These are phyloP conservation scores for Fusarium succisae DNA, from an alignment of 2,329 filamentous ascomycete species.

Conservation along the genomic window DNA sequence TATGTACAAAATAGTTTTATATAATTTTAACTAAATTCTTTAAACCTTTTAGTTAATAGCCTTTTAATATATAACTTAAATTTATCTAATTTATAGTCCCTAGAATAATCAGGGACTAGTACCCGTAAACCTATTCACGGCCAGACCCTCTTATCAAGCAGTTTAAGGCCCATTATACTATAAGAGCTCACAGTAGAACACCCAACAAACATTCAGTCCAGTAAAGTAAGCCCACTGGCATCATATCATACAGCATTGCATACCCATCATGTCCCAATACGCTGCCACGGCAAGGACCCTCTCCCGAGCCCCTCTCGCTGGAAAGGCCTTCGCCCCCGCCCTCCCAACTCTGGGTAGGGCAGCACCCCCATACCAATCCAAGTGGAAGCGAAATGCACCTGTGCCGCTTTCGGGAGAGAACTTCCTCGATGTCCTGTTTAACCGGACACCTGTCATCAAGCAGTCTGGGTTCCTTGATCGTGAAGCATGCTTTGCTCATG, in stretches of 20 bases:
- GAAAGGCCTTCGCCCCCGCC: background rate
- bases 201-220: too few relatives aligned
- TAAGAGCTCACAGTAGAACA: background rate
- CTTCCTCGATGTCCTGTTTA: background rate
- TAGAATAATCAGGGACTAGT: background rate
- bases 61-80: too few relatives aligned
- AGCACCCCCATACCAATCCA: background rate
- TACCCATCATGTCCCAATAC: background rate
- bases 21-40: too few relatives aligned
- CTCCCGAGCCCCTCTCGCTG: background rate
- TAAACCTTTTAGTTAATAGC: too few relatives aligned
- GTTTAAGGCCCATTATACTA: background rate
- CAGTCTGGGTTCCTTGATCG: background rate
- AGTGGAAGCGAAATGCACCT: background rate
- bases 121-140: rapidly evolving
- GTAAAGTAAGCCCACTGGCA: background rate
- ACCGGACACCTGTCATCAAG: background rate
- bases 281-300: background rate
- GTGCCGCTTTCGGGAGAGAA: background rate
- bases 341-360: background rate
- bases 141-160: background rate
- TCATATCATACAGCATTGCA: background rate
- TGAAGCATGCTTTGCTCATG: background rate
- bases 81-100: rapidly evolving
- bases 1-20: rapidly evolving